Evolutionary conservation across 179 eudicot species (phyloP).

Genomic region (Spergularia azorica): DNA sequence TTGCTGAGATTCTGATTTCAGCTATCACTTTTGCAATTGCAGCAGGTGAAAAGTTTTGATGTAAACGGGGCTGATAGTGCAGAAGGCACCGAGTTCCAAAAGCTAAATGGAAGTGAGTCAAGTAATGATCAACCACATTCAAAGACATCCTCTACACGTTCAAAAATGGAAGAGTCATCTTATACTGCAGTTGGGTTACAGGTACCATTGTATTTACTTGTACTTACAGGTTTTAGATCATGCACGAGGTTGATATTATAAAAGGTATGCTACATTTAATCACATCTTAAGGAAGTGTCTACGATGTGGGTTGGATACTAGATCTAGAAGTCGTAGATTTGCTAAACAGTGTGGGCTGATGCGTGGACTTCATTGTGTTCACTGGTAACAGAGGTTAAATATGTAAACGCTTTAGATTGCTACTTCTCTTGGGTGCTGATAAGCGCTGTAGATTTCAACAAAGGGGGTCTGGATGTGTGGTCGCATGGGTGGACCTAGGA

Average conservation of each 20-base stretch:
- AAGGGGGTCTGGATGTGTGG: too few species aligned
- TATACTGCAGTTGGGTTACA: constrained; percentile 42
- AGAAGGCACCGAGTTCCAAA: constrained; percentile 41
- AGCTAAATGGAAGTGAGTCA: constrained; percentile 56
- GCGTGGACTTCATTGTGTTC: too few species aligned
- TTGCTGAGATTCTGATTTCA: background rate
- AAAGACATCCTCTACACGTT: constrained; percentile 41
- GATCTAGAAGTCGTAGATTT: too few species aligned
- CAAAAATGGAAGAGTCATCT: constrained; percentile 40
- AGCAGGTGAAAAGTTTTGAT: constrained; percentile 61
- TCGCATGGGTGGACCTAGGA: too few species aligned
- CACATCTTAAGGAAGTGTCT: background rate
- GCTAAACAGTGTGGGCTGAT: too few species aligned
- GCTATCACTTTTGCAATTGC: background rate
- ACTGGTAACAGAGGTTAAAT: too few species aligned
- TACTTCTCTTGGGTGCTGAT: too few species aligned
- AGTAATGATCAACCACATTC: constrained; percentile 42
- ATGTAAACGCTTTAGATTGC: too few species aligned
- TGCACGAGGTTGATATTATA: background rate
- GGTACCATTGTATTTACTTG: constrained; percentile 40
- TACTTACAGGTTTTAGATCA: background rate
- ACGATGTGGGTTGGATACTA: too few species aligned
- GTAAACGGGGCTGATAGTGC: constrained; percentile 54
- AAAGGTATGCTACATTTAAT: too few species aligned
- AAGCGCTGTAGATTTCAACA: too few species aligned